phyloP scores from a whole-genome alignment of 768 basidiomycete species.

The Chlorophyllum brunneum region DNA sequence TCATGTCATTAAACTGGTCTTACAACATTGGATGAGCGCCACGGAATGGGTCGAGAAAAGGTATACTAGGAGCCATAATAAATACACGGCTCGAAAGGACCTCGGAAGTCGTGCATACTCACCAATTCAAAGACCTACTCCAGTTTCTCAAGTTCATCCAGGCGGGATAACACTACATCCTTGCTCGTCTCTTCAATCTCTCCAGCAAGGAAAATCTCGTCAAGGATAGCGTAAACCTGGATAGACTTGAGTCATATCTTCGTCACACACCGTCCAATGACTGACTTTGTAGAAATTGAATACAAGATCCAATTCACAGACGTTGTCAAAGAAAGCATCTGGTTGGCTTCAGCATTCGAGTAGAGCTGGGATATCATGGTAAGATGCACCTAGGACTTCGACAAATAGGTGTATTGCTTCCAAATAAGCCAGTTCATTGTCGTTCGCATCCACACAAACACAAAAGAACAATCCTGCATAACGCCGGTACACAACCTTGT shows the following conservation, averaged over 20 bases:
- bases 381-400: constrained; percentile 84
- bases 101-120: not conserved
- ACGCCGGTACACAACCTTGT: constrained; percentile 95
- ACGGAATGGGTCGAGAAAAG: not conserved
- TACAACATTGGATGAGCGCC: constrained; percentile 4
- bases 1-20: not conserved
- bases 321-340: constrained; percentile 99
- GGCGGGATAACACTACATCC: constrained; percentile 84
- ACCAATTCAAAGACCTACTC: constrained; percentile 45
- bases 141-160: constrained; percentile 92
- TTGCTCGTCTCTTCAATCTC: constrained; percentile 99
- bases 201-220: constrained; percentile 97
- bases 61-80: not conserved
- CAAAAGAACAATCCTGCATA: constrained; percentile 99
- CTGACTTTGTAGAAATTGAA: constrained; percentile 97
- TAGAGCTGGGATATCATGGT: not conserved
- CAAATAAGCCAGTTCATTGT: constrained; percentile 95
- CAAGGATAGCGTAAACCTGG: constrained; percentile 95
- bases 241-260: not conserved
- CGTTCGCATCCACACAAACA: constrained; percentile 95
- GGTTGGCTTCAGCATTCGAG: not conserved
- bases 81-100: not conserved
- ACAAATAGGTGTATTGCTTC: constrained; percentile 99
- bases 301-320: constrained; percentile 95
- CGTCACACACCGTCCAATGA: not conserved